Evolutionary conservation across 306 rosid species (phyloP).

Genomic region (Dalbergia cultrata): DNA sequence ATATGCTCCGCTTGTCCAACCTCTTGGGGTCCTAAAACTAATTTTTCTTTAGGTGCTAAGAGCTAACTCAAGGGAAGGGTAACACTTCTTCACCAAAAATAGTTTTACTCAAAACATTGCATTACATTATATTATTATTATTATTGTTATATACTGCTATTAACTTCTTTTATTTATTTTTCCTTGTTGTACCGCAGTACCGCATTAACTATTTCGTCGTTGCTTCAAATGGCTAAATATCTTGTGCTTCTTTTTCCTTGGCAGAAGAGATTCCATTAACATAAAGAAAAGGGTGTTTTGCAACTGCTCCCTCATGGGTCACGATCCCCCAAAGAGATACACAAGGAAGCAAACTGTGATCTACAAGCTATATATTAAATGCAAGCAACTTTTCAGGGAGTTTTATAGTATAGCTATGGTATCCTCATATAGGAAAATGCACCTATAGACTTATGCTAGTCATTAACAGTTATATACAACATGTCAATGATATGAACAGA

Average conservation of each 20-base stretch:
- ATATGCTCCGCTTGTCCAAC: too few species aligned
- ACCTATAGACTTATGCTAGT: neutral
- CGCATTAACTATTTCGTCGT: constrained; percentile 26
- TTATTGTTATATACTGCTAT: too few species aligned
- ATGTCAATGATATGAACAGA: neutral
- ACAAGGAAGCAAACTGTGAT: constrained; percentile 42
- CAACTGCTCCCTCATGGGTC: constrained; percentile 28
- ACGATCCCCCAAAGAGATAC: constrained; percentile 45
- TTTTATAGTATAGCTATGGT: neutral
- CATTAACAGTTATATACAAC: neutral
- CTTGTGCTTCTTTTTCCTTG: constrained; percentile 4
- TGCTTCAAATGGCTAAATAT: constrained; percentile 41
- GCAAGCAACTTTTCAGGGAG: constrained; percentile 9
- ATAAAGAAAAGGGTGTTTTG: constrained; percentile 25
- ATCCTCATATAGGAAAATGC: neutral
- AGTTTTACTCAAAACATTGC: too few species aligned
- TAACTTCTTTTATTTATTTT: neutral
- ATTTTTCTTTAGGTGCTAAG: neutral
- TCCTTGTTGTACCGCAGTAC: neutral
- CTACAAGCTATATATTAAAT: constrained; percentile 44
- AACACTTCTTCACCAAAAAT: too few species aligned
- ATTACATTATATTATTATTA: too few species aligned
- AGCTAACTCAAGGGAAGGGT: too few species aligned
- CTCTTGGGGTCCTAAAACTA: too few species aligned
- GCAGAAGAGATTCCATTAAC: constrained; percentile 43